Base-by-base conservation (phyloP, 768 basidiomycete species). In the Tricholoma matsutake region DNA sequence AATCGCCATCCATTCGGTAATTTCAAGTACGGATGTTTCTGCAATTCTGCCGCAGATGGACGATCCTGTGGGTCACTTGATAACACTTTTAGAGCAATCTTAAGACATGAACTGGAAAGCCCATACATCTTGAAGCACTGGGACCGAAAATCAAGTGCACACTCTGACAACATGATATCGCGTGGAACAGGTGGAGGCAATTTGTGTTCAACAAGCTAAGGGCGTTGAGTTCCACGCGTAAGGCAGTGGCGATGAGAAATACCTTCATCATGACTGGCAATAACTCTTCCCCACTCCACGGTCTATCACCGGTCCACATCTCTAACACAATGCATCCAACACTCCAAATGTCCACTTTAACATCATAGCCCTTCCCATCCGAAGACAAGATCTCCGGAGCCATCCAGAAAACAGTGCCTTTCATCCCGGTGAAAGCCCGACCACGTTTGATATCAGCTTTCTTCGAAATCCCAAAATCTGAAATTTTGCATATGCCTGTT, bases 281-380 rank as follows among this genome's bases (percentile, higher is more conserved):
- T 3, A 84, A 76, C 67, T 89, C 86, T 63, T 91, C 84, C 32
- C 87, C 85, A 51, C 78, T 80, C 96, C 96, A 98, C 6, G 96
- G 95, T 51, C 92, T 78, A 64, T 85, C 78, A n/a, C 92, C 96
- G 4, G 90, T 88, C 87, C 93, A 95, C 96, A 98, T 98, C 72
- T 98, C 96, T 54, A 95, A 79, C 13, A 93, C 86, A 35, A 98
- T 86, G 71, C 96, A 98, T 1, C 96, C 96, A 20, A 96, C 79
- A 67, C 92, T 91, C 96, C 96, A 98, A 61, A 98, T 94, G 69
- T 98, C 96, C 51, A 96, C 87, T 72, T 98, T 98, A n/a, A 85
- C 86, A 66, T 90, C 89, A 72, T 98, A 98, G 0, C 93, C 93
- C 56, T 84, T 82, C 63, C 82, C 81, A 62, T 56, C 54, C 9